Evolutionary conservation across 1,284 basidiomycete genomes (phyloP), one percentile per base, ranked within the genome.

Genomic region (Clitocybe nebularis): DNA sequence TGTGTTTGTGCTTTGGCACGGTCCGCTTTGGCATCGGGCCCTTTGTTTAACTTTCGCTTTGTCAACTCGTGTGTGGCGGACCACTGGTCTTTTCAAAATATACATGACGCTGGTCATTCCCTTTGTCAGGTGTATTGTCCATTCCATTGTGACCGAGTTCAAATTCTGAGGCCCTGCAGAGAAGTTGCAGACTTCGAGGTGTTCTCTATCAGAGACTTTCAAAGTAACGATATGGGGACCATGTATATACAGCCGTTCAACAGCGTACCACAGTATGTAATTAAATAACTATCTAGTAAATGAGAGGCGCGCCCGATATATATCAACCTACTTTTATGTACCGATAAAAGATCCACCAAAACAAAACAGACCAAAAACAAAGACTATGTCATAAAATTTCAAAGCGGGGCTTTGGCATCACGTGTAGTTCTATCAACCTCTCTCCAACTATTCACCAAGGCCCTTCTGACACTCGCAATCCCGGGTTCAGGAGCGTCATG

Each of bases 371-470:
- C 29, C 29, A 32, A 4, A 14, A 16, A 32, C 14, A 32, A 32
- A 8, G 4, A 7, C 3, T 13, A 21, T 17, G 36, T 25, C 9
- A 11, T 38, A 10, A 20, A 5, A 20, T 29, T 16, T 17, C 24
- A 19, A 6, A n/a, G n/a, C n/a, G n/a, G n/a, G n/a, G 26, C 16
- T 51, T 32, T 54, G n/a, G 28, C 13, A 7, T 61, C 49, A 11
- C 67, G 61, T 3, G 69, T 68, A 29, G 59, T 50, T 17, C 49
- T 50, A 48, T 78, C 74, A 20, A 78, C 70, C 21, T 75, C 66
- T 52, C 67, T 69, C 78, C 78, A 82, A 56, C 68, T 74, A 48
- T 67, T 70, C 36, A 82, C 64, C 36, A 82, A 59, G 23, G 74
- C 77, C 37, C 70, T 65, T 29, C 72, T 63, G 44, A 83, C 63